Evolutionary conservation across 106 monocot species (phyloP).

Genomic region (Phalaenopsis equestris): DNA sequence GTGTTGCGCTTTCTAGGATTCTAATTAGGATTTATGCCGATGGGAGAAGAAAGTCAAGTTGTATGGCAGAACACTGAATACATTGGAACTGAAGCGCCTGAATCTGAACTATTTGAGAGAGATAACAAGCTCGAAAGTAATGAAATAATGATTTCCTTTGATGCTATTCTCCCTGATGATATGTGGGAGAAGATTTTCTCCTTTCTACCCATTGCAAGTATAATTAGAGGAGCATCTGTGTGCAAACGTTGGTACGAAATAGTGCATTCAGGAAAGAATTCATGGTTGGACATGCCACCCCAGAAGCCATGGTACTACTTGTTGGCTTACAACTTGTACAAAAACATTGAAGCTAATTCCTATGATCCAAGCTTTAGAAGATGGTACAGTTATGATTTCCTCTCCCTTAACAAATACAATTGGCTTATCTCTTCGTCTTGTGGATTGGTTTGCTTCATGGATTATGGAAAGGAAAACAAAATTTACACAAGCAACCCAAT

Average conservation of each 20-base stretch:
- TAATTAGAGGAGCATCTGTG: slow-evolving; percentile 51
- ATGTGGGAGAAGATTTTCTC: slow-evolving; percentile 69
- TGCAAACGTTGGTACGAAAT: slow-evolving; percentile 82
- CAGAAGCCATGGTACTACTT: slow-evolving; percentile 95
- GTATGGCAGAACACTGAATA: no score
- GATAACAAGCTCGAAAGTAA: not conserved
- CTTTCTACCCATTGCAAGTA: slow-evolving; percentile 50
- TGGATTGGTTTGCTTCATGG: slow-evolving; percentile 90
- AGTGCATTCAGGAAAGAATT: slow-evolving; percentile 42
- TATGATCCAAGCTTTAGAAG: slow-evolving; percentile 68
- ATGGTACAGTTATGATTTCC: slow-evolving; percentile 71
- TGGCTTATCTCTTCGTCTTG: slow-evolving; percentile 72
- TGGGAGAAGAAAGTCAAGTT: no score
- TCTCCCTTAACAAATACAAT: slow-evolving; percentile 57
- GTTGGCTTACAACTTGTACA: slow-evolving; percentile 68
- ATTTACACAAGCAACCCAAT: slow-evolving; percentile 81
- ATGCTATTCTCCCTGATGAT: slow-evolving; percentile 66
- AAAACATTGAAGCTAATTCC: slow-evolving; percentile 36
- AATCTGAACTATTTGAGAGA: no score
- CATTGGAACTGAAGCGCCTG: no score
- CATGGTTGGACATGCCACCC: slow-evolving; percentile 29
- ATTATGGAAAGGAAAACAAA: slow-evolving; percentile 47
- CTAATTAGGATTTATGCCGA: no score
- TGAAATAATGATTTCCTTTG: slow-evolving; percentile 26
- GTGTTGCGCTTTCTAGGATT: no score